Base-by-base conservation (phyloP, 2,329 filamentous ascomycete genomes). In the Colletotrichum cuscutae region DNA sequence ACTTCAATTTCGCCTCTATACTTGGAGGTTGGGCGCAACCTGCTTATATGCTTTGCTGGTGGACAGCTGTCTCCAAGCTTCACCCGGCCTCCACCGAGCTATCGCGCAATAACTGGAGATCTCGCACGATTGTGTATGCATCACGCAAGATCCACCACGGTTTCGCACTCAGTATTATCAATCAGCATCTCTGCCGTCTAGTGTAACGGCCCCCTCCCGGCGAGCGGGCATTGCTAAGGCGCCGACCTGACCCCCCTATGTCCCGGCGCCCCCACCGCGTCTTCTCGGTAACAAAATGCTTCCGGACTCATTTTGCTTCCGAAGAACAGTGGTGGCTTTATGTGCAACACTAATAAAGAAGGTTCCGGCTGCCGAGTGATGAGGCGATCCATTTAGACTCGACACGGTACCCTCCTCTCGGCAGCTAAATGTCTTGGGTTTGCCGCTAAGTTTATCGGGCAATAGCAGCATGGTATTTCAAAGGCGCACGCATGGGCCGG, bases 51-150 rank as follows among this genome's bases (percentile, higher is more conserved):
- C 19, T 11, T 12, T 32, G 5, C 22, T n/a, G 52, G 5, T 13
- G 30, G 52, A 30, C 26, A 32, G 37, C 24, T 53, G n/a, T 35
- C 19, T 26, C 11, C 12, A 12, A 13, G 5, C 19, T 52, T 58
- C 49, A 24, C 69, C 65, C 69, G 65, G 22, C 69, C 37, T 42
- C 12, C 19, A 59, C 58, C 24, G 53, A 53, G 13, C 52, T 42
- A 68, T 72, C 65, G 59, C 69, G 69, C 69, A 60, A 72, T 72
- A 60, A 42, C n/a, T 4, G 19, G 37, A 54, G 42, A 60, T 64
- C 24, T 72, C 15, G 59, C 69, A 69, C 37, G 59, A 69, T 69
- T 35, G 24, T 26, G 13, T n/a, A 30, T 13, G 9, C 35, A 68
- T 19, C 58, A 68, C 58, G 65, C 65, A 11, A 63, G n/a, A 68